Percentiles rank a stretch among this genome's conserved stretches.
These are phyloP conservation scores for Mucor piriformis DNA, from an alignment of 371 early-diverging fungal genomes.

Conservation along the genomic window DNA sequence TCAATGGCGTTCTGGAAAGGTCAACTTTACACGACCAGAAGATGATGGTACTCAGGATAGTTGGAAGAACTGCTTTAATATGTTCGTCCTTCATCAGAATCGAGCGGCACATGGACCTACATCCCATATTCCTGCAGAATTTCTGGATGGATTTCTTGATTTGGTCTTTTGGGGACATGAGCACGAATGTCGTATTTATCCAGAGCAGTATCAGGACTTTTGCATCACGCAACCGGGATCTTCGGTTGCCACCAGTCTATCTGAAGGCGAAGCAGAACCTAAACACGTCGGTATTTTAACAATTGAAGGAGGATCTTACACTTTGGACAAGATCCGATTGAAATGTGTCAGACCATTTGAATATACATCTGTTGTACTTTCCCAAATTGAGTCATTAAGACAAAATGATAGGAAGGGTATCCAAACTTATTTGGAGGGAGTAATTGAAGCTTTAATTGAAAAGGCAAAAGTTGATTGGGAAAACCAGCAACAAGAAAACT, in stretches of 20 bases:
- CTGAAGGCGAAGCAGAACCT: slow-evolving; percentile 84
- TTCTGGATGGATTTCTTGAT: slow-evolving; percentile 84
- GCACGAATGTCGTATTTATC: slow-evolving; percentile 93
- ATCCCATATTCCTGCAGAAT: slow-evolving; percentile 90
- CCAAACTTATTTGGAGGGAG: slow-evolving; percentile 47
- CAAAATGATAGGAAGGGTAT: slow-evolving; percentile 44
- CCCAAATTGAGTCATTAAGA: slow-evolving; percentile 46
- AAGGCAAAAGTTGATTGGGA: slow-evolving; percentile 68
- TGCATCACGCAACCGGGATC: slow-evolving; percentile 96
- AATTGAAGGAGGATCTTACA: slow-evolving; percentile 66
- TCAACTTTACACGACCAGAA: slow-evolving; percentile 68
- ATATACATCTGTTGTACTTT: slow-evolving; percentile 72
- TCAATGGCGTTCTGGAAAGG: slow-evolving; percentile 77
- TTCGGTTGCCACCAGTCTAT: slow-evolving; percentile 95
- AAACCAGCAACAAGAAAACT: slow-evolving; percentile 29
- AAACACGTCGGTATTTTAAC: slow-evolving; percentile 86
- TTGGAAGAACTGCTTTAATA: slow-evolving; percentile 62
- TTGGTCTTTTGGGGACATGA: slow-evolving; percentile 99
- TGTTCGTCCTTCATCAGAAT: slow-evolving; percentile 93
- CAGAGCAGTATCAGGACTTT: slow-evolving; percentile 70
- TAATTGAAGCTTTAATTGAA: slow-evolving; percentile 72
- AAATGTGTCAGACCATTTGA: slow-evolving; percentile 89
- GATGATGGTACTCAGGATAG: slow-evolving; percentile 57
- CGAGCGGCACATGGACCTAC: slow-evolving; percentile 82
- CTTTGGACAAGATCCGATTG: slow-evolving; percentile 75